Percentiles rank a stretch among this genome's conserved stretches.
These are phyloP conservation scores for Yamadazyma buinensis DNA, from an alignment of 1,139 yeast species.

Conservation along the genomic window DNA sequence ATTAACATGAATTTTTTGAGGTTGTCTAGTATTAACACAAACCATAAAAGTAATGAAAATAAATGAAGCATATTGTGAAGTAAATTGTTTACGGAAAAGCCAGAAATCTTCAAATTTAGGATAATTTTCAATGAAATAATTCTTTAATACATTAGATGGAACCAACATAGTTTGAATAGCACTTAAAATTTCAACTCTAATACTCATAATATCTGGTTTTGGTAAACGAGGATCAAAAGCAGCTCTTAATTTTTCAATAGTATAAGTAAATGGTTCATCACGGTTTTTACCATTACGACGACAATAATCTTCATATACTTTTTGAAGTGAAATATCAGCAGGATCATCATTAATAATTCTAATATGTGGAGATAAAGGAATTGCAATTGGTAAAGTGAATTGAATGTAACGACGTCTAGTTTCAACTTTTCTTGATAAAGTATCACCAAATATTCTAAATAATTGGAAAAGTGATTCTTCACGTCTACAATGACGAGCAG, in stretches of 20 bases:
- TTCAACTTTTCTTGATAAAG: slow-evolving; percentile 77
- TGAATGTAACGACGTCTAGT: slow-evolving; percentile 81
- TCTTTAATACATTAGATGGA: slow-evolving; percentile 80
- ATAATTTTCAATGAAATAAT: slow-evolving; percentile 59
- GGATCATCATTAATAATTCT: slow-evolving; percentile 85
- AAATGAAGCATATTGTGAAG: slow-evolving; percentile 94
- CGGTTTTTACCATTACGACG: slow-evolving; percentile 68
- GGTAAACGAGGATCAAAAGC: slow-evolving; percentile 92
- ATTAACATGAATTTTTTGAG: slow-evolving; percentile 86
- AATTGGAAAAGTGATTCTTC: slow-evolving; percentile 93
- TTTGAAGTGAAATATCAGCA: slow-evolving; percentile 75
- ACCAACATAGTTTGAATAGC: slow-evolving; percentile 85
- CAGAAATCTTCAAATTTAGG: slow-evolving; percentile 90
- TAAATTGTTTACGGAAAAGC: slow-evolving; percentile 93
- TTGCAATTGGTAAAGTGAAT: slow-evolving; percentile 86
- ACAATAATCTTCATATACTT: slow-evolving; percentile 86
- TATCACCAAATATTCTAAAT: slow-evolving; percentile 82
- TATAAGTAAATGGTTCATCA: slow-evolving; percentile 87
- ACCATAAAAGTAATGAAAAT: slow-evolving; percentile 91
- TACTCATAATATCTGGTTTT: slow-evolving; percentile 85
- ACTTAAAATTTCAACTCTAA: slow-evolving; percentile 84
- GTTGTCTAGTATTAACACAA: slow-evolving; percentile 91
- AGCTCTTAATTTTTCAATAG: slow-evolving; percentile 82
- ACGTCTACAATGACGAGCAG: slow-evolving; percentile 95
- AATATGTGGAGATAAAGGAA: slow-evolving; percentile 93